A percentile compares a stretch with the other conserved stretches of the same genome.
These are phyloP conservation scores for Yamagishiella unicocca DNA, from an alignment of 139 green algal genomes.

Conservation along the genomic window DNA sequence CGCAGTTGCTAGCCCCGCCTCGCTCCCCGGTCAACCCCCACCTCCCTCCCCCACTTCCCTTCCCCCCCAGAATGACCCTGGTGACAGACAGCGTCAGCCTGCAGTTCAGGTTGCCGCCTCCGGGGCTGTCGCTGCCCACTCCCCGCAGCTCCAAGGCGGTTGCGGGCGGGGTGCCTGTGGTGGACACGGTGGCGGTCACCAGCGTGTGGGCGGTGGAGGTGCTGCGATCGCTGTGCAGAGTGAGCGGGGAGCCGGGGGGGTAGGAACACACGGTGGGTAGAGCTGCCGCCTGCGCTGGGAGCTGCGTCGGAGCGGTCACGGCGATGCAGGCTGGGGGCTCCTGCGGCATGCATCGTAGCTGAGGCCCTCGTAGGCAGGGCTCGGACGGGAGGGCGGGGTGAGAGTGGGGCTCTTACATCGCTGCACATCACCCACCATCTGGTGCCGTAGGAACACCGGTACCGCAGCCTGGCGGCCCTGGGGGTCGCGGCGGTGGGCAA, in stretches of 20 bases:
- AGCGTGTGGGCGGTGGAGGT: conserved; percentile 88
- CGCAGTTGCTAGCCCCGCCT: background rate
- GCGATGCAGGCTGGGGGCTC: no score
- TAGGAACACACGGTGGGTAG: no score
- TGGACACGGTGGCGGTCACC: conserved; percentile 80
- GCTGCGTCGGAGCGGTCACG: no score
- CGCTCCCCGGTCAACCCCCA: background rate
- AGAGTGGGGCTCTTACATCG: no score
- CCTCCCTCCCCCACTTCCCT: background rate
- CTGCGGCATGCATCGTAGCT: no score
- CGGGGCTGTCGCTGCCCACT: conserved; percentile 61
- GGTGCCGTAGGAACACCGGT: conserved; percentile 53
- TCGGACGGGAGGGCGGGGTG: no score
- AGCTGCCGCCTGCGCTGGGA: no score
- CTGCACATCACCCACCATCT: no score
- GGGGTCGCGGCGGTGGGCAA: conserved; percentile 79
- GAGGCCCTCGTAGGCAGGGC: no score
- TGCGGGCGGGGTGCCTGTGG: conserved; percentile 67
- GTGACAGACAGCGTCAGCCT: conserved; percentile 83
- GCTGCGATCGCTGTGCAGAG: conserved; percentile 78
- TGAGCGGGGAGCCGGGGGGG: conserved; percentile 28
- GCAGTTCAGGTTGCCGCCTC: conserved; percentile 85
- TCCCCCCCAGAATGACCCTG: conserved; percentile 58
- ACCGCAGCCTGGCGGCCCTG: conserved; percentile 72
- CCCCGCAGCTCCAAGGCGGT: conserved; percentile 59